Evolutionary conservation across 768 basidiomycete genomes (phyloP), one percentile per base, ranked within the genome.

Genomic region (Mycena rosella): DNA sequence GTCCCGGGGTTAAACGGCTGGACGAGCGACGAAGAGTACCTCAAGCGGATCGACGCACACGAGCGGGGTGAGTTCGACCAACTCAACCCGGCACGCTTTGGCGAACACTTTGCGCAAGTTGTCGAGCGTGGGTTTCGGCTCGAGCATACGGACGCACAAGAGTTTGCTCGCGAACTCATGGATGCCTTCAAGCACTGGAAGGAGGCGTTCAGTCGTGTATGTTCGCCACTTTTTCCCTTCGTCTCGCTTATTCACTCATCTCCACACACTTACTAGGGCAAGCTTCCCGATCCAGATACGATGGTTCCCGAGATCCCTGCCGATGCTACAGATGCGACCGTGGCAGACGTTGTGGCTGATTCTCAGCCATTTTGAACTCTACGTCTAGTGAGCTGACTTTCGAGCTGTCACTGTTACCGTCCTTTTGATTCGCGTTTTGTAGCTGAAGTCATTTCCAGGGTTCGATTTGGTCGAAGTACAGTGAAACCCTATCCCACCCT

Each of bases 261-360:
- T 60, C 47, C 30, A n/a, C 47, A 60, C 58, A 48, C 44, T 59
- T 47, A 34, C 22, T 20, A 60, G 58, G 47, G 59, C 59, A 48
- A 60, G 24, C 59, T 60, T 49, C 59, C 59, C 24, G 59, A 60
- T 60, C 59, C 59, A 29, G 59, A 60, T 60, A 51, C 48, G 59
- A 49, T 49, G 59, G 51, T 60, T 40, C 48, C 34, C 24, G 48
- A 51, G 34, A 38, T 51, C 59, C 47, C 36, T 51, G 59, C 48
- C 47, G 34, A 51, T 60, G 48, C 34, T 38, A 13, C n/a, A 40
- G 53, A 40, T 49, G 26, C 34, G 20, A 32, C 57, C 26, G 29
- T 59, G 58, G 38, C 38, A 40, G 38, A 15, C 38, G 30, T 38
- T 38, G 30, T 49, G 48, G 34, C 45, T 20, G 48, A 60, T 51